Evolutionary conservation across 257 asterid genomes (phyloP).

Genomic region (Gardenia jasminoides): DNA sequence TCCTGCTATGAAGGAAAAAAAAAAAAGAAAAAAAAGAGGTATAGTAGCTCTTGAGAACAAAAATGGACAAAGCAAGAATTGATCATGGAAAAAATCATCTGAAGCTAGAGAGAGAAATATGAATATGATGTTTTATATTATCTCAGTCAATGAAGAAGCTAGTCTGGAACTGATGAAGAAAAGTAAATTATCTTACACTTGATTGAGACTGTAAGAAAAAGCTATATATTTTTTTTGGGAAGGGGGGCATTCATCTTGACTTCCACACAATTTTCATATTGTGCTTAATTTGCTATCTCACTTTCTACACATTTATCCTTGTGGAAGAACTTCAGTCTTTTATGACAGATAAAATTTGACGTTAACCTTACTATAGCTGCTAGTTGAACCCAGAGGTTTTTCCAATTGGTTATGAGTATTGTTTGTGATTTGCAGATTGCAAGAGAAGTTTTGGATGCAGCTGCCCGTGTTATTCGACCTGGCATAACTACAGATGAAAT

Average conservation of each 20-base stretch:
- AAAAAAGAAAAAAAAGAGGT: no score
- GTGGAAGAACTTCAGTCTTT: not conserved
- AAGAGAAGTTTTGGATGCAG: constrained; percentile 96
- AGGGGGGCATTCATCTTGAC: not conserved
- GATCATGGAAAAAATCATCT: not conserved
- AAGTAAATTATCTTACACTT: not conserved
- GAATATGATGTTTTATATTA: not conserved
- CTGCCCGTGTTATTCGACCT: constrained; percentile 87
- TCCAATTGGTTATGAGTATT: constrained; percentile 1
- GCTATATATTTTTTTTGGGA: not conserved
- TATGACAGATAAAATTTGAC: not conserved
- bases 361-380: not conserved
- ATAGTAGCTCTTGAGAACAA: not conserved
- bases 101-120: not conserved
- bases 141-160: not conserved
- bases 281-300: not conserved
- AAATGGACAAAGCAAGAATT: not conserved
- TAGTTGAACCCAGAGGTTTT: not conserved
- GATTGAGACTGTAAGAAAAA: not conserved
- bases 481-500: constrained; percentile 98
- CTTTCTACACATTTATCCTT: not conserved
- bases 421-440: constrained; percentile 50
- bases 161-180: not conserved
- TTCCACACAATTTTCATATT: not conserved
- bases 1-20: no score